Base-by-base conservation (phyloP, 306 rosid species). In the Prunus mume region DNA sequence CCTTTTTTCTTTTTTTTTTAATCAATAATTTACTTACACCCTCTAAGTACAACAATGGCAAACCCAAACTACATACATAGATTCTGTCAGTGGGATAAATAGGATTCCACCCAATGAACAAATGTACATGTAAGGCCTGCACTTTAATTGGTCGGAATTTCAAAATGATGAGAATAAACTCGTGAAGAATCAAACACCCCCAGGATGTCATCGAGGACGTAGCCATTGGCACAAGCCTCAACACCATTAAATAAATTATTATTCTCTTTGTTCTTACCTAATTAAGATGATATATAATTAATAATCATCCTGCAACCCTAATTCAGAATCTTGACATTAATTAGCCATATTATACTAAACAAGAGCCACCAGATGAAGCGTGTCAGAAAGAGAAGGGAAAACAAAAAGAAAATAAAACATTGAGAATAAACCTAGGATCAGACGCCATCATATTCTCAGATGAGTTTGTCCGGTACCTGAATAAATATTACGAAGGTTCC, bases 351-450 rank as follows among this genome's bases (percentile, higher is more conserved):
- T 15, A 27, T 25, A 50, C 72, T 25, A 69, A 50, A 50, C 9
- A 69, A 69, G 43, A 69, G 25, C 17, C 45, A 17, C 60, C 25
- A 43, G 11, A 12, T 14, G 41, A 47, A 46, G 57, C 25, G 61
- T 10, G 61, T 25, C 73, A 69, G 17, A 50, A 17, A 11, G 58
- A 20, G n/a, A 46, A 13, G 34, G 41, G 47, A 46, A 46, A 43
- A 46, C 38, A 46, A 68, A 45, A 43, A 25, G 4, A 56, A 27
- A 49, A 34, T 30, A 49, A 50, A 49, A 9, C 3, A 19, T 50
- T 27, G 8, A 57, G 76, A 38, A 57, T 47, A 18, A 41, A 41
- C 76, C 67, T 72, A 14, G 25, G 67, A 72, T 72, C 76, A 47
- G 76, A 43, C 67, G 67, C 55, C 25, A 57, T 22, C 27, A 41